These are phyloP conservation scores for Dryas alaskensis DNA, from an alignment of 306 rosid species.

Conservation along the genomic window DNA sequence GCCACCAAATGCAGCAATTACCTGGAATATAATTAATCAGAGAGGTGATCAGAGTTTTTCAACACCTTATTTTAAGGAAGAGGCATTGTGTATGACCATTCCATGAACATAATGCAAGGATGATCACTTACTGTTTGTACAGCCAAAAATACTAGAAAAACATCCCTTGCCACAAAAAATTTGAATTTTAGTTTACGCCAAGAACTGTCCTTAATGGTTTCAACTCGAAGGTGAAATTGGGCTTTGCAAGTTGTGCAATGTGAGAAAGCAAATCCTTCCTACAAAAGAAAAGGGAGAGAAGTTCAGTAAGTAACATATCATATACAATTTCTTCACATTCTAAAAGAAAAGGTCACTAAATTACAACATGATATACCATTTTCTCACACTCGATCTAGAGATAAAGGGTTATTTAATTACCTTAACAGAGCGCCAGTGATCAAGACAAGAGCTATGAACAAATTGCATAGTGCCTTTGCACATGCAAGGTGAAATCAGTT, in stretches of 20 bases:
- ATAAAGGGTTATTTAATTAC: conserved; percentile 32
- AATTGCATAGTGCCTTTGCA: conserved; percentile 99
- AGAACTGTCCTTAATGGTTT: conserved; percentile 72
- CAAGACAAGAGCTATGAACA: conserved; percentile 97
- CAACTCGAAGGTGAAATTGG: conserved; percentile 83
- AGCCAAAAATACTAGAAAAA: conserved; percentile 87
- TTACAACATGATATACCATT: background rate
- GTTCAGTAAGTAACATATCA: background rate
- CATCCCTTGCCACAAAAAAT: conserved; percentile 96
- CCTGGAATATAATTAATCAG: conserved; percentile 44
- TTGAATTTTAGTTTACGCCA: conserved; percentile 89
- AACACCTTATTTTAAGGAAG: background rate
- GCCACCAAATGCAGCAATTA: conserved; percentile 82
- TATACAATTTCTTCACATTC: background rate
- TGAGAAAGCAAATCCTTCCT: conserved; percentile 99
- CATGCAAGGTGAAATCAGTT: conserved; percentile 95
- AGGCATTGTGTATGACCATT: background rate
- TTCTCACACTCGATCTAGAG: conserved; percentile 9
- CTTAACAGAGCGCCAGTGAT: conserved; percentile 99
- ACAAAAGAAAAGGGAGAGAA: conserved; percentile 4
- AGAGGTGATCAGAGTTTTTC: background rate
- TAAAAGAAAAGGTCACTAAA: background rate
- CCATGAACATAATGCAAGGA: background rate
- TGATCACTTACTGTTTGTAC: conserved; percentile 84
- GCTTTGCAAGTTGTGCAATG: conserved; percentile 99